A percentile compares a stretch with the other conserved stretches of the same genome.
These are phyloP conservation scores for Karstenula rhodostoma DNA, from an alignment of 2,329 filamentous ascomycete species.

Conservation along the genomic window DNA sequence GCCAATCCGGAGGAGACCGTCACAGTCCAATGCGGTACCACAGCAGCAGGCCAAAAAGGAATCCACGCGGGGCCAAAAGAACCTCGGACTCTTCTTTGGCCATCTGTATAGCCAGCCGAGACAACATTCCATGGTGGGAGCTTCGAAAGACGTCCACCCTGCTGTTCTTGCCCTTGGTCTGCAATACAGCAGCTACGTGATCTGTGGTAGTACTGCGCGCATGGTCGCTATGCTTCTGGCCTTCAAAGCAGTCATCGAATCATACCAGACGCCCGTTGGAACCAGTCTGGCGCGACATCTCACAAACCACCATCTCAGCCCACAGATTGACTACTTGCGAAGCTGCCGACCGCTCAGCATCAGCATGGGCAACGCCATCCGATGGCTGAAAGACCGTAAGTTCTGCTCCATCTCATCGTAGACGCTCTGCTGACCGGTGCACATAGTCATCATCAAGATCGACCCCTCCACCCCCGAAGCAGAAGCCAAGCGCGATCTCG, in stretches of 20 bases:
- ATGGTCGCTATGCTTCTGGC: slow-evolving; percentile 87
- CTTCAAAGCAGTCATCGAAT: slow-evolving; percentile 90
- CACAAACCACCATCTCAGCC: slow-evolving; percentile 87
- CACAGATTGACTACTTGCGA: slow-evolving; percentile 93
- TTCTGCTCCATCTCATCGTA: not conserved
- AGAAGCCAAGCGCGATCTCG: slow-evolving; percentile 80
- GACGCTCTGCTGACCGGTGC: not conserved
- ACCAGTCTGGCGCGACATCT: slow-evolving; percentile 90
- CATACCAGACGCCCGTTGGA: slow-evolving; percentile 87
- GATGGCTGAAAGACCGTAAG: slow-evolving; percentile 80
- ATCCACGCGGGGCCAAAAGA: slow-evolving; percentile 59
- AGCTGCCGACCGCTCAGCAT: slow-evolving; percentile 96
- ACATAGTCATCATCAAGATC: slow-evolving; percentile 78
- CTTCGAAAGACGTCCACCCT: slow-evolving; percentile 80
- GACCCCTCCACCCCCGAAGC: slow-evolving; percentile 85
- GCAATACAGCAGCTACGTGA: slow-evolving; percentile 86
- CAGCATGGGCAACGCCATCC: slow-evolving; percentile 95
- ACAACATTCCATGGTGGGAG: slow-evolving; percentile 67
- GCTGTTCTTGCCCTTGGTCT: slow-evolving; percentile 84
- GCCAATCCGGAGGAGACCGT: slow-evolving; percentile 42
- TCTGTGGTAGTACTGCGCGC: slow-evolving; percentile 88
- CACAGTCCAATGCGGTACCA: slow-evolving; percentile 39
- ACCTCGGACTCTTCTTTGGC: slow-evolving; percentile 71
- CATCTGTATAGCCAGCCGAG: slow-evolving; percentile 82
- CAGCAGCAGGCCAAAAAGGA: slow-evolving; percentile 44